Base-by-base conservation (phyloP, 495 filamentous ascomycete genomes). In the Saxispiralis lemnorum region DNA sequence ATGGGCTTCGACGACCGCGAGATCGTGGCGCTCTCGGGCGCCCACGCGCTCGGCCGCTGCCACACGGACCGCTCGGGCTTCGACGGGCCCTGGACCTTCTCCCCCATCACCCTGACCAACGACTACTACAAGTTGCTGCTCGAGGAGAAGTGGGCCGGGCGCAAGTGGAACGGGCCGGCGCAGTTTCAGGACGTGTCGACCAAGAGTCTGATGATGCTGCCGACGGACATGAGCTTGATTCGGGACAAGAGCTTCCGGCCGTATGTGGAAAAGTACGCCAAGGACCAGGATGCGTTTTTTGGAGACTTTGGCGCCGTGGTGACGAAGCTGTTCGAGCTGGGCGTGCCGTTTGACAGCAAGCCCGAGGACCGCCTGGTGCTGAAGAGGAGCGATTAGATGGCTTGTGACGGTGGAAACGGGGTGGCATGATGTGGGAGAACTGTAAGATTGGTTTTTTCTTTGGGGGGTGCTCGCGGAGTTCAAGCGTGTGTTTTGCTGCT, bases 1-100 rank as follows among this genome's bases (percentile, higher is more conserved):
- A 95, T 95, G 87, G 89, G 89, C 46, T 97, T 97, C 72, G 78
- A 92, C 63, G 89, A 97, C 66, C 80, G 78, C 39, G 88, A 97
- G 63, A 95, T 95, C 54, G 87, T 95, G 24, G 89, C 89, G 21
- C 70, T 97, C 45, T 65, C 67, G 21, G 89, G 89, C 48, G 89
- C 84, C 30, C 89, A 97, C 69, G 85, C 89, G 15, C 70, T 97
- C 10, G 89, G 89, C 35, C 78, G 89, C 34, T 93, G 85, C 64
- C 89, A 97, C 71, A 67, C 78, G 7, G 78, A 92, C 63, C 83
- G 88, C 48, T 79, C 72, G 51, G 89, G 89, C 41, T 97, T 73
- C 64, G 77, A 81, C 1, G 89, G 89, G 1, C 89, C 88, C 32
- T 97, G 89, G 89, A 83, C 84, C 54, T 94, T 94, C 73, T 86